Percentiles rank a stretch among this genome's conserved stretches.
phyloP scores from a whole-genome alignment of 108 stramenopile species.

The Skeletonema costatum region DNA sequence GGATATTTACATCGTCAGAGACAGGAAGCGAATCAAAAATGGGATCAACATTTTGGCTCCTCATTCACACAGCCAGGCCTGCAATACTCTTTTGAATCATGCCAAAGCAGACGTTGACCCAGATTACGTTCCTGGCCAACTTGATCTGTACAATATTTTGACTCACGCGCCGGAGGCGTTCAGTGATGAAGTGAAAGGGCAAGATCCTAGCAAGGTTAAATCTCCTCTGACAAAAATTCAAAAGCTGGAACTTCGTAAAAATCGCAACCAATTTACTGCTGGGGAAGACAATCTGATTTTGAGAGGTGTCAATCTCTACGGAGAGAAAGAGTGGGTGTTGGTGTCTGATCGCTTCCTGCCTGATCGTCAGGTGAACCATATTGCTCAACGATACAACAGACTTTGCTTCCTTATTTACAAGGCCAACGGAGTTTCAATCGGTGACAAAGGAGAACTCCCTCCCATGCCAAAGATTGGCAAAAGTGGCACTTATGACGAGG shows the following conservation, averaged over 20 bases:
- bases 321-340: constrained; percentile 89
- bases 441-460: constrained; percentile 68
- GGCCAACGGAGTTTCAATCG: constrained; percentile 74
- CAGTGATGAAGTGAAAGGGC: constrained; percentile 36
- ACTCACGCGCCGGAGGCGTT: constrained; percentile 63
- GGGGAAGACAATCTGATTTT: constrained; percentile 78
- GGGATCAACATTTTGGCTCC: constrained; percentile 47
- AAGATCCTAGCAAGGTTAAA: constrained; percentile 23
- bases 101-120: constrained; percentile 63
- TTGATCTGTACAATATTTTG: constrained; percentile 59
- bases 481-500: constrained; percentile 56
- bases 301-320: constrained; percentile 73
- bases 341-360: constrained; percentile 86
- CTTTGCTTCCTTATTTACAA: constrained; percentile 82
- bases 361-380: constrained; percentile 72
- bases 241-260: constrained; percentile 53
- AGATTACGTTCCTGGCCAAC: constrained; percentile 51
- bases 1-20: constrained; percentile 28
- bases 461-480: constrained; percentile 55
- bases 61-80: constrained; percentile 62
- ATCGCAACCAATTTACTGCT: constrained; percentile 76
- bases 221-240: constrained; percentile 59
- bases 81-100: constrained; percentile 62
- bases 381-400: constrained; percentile 83
- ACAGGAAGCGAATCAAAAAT: constrained; percentile 19